Evolutionary conservation across 164 flowering plant genomes (phyloP).

Genomic region (Macadamia tetraphylla): DNA sequence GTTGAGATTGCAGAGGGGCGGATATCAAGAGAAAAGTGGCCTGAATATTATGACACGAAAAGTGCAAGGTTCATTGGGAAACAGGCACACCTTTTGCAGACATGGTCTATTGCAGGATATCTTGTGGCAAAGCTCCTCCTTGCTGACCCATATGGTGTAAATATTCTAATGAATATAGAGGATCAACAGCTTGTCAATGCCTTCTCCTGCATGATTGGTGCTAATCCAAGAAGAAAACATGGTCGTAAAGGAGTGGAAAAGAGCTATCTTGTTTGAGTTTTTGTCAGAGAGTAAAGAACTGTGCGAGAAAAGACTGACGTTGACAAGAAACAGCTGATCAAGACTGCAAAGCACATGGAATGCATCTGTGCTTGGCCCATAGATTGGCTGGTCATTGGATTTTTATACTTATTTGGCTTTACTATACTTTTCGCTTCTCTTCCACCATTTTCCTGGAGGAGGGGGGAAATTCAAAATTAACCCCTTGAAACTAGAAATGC

Average conservation of each 20-base stretch:
- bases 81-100: constrained; percentile 70
- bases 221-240: constrained; percentile 75
- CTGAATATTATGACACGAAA: constrained; percentile 89
- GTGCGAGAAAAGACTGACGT: too few relatives aligned
- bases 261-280: constrained; percentile 11
- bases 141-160: constrained; percentile 53
- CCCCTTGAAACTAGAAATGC: too few relatives aligned
- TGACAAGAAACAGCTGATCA: too few relatives aligned
- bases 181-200: constrained; percentile 65
- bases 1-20: constrained; percentile 68
- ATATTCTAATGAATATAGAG: constrained; percentile 55
- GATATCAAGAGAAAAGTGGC: constrained; percentile 71
- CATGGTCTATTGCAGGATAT: constrained; percentile 91
- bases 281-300: too few relatives aligned
- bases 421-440: too few relatives aligned
- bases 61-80: constrained; percentile 73
- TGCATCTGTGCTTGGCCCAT: too few relatives aligned
- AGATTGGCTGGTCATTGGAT: too few relatives aligned
- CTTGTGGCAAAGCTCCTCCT: constrained; percentile 78
- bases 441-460: too few relatives aligned
- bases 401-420: too few relatives aligned
- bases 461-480: too few relatives aligned
- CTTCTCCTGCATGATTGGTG: constrained; percentile 52
- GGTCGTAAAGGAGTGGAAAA: constrained; percentile 32
- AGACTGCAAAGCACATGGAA: too few relatives aligned